Base-by-base conservation (phyloP, 2,329 filamentous ascomycete species). In the Aspergillus glaucus region DNA sequence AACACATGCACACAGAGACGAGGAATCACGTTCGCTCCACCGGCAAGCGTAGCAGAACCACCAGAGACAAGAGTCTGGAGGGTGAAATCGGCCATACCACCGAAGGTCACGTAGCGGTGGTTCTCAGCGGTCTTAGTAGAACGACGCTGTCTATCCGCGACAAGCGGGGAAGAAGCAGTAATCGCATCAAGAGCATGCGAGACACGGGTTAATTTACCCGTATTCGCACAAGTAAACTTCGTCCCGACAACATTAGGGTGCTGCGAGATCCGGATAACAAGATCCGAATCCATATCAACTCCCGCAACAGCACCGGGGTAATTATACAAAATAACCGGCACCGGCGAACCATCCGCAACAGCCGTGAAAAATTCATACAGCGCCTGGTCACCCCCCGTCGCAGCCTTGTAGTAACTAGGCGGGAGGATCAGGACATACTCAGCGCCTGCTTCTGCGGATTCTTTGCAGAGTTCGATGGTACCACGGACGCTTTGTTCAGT, bases 171-270 rank as follows among this genome's bases (percentile, higher is more conserved):
- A 19, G 57, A 21, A 3, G 85, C 82, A 0, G 85, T 89, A 67
- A 83, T 81, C 49, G 88, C 87, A 59, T 86, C 74, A 43, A 85
- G 82, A 42, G 82, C 87, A 12, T 79, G 71, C 6, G 88, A 88
- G 4, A 95, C 87, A 28, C 89, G 84, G 10, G 88, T 92, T 56
- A 94, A 79, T 73, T 94, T 95, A 55, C 89, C 89, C 1, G 88
- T 93, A 75, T 88, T 93, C 56, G 87, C 89, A 66, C 88, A 94
- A 37, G 89, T 95, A 76, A 95, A 94, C 70, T 95, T 95, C 48
- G 88, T 91, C 54, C 89, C 89, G 54, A 90, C 75, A 62, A 95
- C 88, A 71, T 94, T 94, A 56, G 84, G 82, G 71, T 94, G 88
- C 65, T 83, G 73, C 41, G 85, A 86, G 34, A 95, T 80, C 64